Percentiles rank a stretch among this genome's conserved stretches.
These are phyloP conservation scores for Ogataea pignaliae DNA, from an alignment of 805 yeast species.

Conservation along the genomic window DNA sequence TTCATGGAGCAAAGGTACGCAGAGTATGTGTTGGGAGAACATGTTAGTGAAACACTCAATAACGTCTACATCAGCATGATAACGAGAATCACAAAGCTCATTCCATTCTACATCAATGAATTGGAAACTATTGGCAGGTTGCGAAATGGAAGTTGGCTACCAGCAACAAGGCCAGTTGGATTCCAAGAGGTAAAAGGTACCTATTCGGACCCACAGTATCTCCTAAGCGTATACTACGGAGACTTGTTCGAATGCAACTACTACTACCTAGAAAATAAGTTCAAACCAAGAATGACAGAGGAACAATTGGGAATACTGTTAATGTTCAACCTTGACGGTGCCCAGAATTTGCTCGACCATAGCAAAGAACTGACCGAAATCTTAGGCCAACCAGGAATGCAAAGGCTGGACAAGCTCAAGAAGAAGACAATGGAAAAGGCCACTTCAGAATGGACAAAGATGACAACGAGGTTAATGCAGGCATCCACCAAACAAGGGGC, in stretches of 20 bases:
- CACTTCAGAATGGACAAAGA: slow-evolving; percentile 73
- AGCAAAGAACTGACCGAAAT: slow-evolving; percentile 41
- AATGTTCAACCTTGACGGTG: slow-evolving; percentile 63
- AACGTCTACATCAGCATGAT: slow-evolving; percentile 56
- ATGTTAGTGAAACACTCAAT: slow-evolving; percentile 26
- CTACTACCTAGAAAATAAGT: slow-evolving; percentile 57
- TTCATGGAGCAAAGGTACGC: slow-evolving; percentile 47
- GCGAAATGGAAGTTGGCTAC: slow-evolving; percentile 71
- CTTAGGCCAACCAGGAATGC: slow-evolving; percentile 55
- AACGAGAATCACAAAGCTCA: slow-evolving; percentile 59
- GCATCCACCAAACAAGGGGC: slow-evolving; percentile 64
- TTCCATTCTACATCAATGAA: slow-evolving; percentile 57
- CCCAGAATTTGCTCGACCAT: slow-evolving; percentile 69
- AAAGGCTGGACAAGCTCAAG: slow-evolving; percentile 61
- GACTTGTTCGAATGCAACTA: slow-evolving; percentile 77
- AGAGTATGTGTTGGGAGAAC: slow-evolving; percentile 57
- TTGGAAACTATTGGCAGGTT: slow-evolving; percentile 43
- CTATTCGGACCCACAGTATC: slow-evolving; percentile 41
- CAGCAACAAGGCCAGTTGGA: slow-evolving; percentile 61
- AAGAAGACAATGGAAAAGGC: slow-evolving; percentile 71
- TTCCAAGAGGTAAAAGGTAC: slow-evolving; percentile 50
- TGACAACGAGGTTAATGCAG: slow-evolving; percentile 74
- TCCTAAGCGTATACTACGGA: slow-evolving; percentile 63
- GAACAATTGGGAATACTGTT: slow-evolving; percentile 64
- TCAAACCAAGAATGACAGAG: slow-evolving; percentile 39